These are phyloP conservation scores for Sonneratia caseolaris DNA, from an alignment of 345 rosid species.

Conservation along the genomic window DNA sequence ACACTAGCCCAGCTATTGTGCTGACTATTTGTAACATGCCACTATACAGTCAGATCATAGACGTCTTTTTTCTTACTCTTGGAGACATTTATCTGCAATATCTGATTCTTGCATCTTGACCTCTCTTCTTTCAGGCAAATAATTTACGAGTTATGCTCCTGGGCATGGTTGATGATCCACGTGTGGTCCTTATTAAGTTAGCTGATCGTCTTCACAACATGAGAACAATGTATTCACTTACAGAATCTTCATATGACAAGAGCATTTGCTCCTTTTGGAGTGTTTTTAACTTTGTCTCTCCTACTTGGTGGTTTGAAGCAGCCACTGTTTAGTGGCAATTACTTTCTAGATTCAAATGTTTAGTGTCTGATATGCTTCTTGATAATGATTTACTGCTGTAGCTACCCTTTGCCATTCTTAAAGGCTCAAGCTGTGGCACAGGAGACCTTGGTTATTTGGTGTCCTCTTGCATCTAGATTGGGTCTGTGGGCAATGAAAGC, in stretches of 20 bases:
- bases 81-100: not conserved
- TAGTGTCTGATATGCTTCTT: not conserved
- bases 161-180: conserved; percentile 80
- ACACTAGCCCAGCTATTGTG: not conserved
- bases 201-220: conserved; percentile 78
- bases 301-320: not conserved
- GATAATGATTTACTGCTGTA: conserved; percentile 17
- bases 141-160: conserved; percentile 59
- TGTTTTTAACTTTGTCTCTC: not conserved
- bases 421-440: conserved; percentile 73
- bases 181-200: conserved; percentile 74
- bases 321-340: not conserved
- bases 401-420: conserved; percentile 46
- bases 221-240: conserved; percentile 59
- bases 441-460: conserved; percentile 65
- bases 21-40: not conserved
- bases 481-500: conserved; percentile 74
- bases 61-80: not conserved
- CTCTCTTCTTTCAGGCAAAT: conserved; percentile 34
- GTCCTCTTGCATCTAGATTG: conserved; percentile 72
- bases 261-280: not conserved
- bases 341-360: not conserved
- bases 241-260: conserved; percentile 7
- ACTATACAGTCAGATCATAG: no score
- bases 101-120: conserved; percentile 1